These are phyloP conservation scores for Priceomyces haplophilus DNA, from an alignment of 805 yeast genomes.

Conservation along the genomic window DNA sequence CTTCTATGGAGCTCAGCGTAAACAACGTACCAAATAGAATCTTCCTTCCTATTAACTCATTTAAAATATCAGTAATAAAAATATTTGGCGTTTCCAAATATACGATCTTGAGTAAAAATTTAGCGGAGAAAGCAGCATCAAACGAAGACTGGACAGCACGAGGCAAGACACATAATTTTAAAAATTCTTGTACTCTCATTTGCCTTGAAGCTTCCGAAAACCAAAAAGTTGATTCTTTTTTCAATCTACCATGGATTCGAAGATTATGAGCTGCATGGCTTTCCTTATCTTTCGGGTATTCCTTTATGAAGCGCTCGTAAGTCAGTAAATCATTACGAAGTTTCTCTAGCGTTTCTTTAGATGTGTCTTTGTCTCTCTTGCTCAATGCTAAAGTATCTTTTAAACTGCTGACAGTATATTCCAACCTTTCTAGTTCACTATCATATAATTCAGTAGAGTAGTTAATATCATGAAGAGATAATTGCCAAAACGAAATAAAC, in stretches of 20 bases:
- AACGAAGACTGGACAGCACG: constrained; percentile 74
- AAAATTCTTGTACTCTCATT: constrained; percentile 28
- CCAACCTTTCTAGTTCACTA: constrained; percentile 40
- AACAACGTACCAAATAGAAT: constrained; percentile 58
- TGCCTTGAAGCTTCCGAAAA: constrained; percentile 21
- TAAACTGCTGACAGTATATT: constrained; percentile 31
- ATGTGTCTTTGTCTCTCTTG: constrained; percentile 23
- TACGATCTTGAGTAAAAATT: constrained; percentile 56
- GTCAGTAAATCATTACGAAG: constrained; percentile 21
- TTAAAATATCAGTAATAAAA: constrained; percentile 37
- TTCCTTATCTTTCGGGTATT: constrained; percentile 39
- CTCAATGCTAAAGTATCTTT: constrained; percentile 32
- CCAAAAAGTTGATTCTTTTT: constrained; percentile 34
- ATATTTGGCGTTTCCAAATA: constrained; percentile 32
- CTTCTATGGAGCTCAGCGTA: constrained; percentile 70
- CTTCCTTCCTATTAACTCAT: constrained; percentile 46
- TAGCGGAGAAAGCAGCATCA: constrained; percentile 71
- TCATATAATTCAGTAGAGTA: constrained; percentile 51
- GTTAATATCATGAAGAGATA: constrained; percentile 68
- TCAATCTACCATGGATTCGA: constrained; percentile 25
- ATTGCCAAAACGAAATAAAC: constrained; percentile 68
- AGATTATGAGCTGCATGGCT: constrained; percentile 44
- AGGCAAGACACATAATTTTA: constrained; percentile 71
- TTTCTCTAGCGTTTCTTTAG: constrained; percentile 19
- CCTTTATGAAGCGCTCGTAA: constrained; percentile 21